Evolutionary conservation across 345 rosid species (phyloP).

Genomic region (Aethionema arabicum): DNA sequence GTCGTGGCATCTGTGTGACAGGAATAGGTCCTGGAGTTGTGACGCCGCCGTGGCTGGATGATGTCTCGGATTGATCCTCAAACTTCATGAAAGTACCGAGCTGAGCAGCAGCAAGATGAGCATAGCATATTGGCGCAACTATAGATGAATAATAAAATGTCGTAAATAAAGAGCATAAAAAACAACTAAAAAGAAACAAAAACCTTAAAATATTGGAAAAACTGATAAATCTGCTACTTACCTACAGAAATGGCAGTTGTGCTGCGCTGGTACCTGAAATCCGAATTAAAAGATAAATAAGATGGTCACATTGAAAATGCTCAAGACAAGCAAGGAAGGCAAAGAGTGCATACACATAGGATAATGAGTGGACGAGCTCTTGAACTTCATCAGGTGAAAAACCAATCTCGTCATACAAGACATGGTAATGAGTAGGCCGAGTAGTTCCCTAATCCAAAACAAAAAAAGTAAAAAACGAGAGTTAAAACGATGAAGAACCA

Average conservation of each 20-base stretch:
- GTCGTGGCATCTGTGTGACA: conserved; percentile 31
- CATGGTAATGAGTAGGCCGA: conserved; percentile 42
- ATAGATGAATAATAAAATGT: not conserved
- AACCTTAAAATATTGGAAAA: not conserved
- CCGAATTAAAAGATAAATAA: not conserved
- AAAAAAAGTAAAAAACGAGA: not conserved
- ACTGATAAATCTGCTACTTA: conserved; percentile 4
- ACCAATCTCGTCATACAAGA: conserved; percentile 35
- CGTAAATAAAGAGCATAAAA: not conserved
- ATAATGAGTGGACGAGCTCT: conserved; percentile 39
- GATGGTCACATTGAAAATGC: not conserved
- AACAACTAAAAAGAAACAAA: not conserved
- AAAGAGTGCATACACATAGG: conserved; percentile 36
- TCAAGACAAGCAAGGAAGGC: conserved; percentile 7
- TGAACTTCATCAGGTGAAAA: conserved; percentile 40
- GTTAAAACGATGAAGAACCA: not conserved
- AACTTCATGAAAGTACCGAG: conserved; percentile 39
- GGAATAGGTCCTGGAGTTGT: conserved; percentile 33
- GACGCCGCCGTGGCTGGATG: conserved; percentile 39
- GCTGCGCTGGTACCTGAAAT: conserved; percentile 39
- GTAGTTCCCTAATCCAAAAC: conserved; percentile 34
- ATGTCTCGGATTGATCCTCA: conserved; percentile 38
- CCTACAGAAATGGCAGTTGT: conserved; percentile 40
- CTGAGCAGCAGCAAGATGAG: conserved; percentile 42
- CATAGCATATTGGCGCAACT: conserved; percentile 42